Conservation (phyloP, 2,329 filamentous ascomycete genomes). For the Mollisia scopiformis region DNA sequence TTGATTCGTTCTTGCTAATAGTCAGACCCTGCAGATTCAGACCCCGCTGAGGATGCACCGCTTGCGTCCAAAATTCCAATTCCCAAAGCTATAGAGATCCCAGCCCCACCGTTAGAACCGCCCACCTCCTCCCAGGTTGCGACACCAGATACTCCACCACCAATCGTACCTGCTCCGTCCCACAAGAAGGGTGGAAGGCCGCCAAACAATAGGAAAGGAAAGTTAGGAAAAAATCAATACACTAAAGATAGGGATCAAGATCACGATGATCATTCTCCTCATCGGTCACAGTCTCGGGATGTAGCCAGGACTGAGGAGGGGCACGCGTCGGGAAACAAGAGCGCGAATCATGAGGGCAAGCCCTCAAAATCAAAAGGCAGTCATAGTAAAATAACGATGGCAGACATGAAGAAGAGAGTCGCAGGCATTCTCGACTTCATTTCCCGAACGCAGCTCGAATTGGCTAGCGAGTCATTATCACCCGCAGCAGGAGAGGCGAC, state of each 20-base stretch:
- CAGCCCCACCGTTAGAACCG: constrained; percentile 40
- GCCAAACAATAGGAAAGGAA: constrained; percentile 67
- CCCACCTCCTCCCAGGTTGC: constrained; percentile 49
- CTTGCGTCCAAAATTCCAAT: constrained; percentile 45
- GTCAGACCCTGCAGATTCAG: constrained; percentile 60
- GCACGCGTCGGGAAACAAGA: constrained; percentile 44
- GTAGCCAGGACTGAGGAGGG: constrained; percentile 46
- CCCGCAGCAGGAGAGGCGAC: constrained; percentile 43
- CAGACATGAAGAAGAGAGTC: constrained; percentile 84
- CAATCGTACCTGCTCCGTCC: constrained; percentile 45
- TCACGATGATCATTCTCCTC: constrained; percentile 55
- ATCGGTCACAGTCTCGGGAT: constrained; percentile 53
- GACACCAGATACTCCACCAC: constrained; percentile 51
- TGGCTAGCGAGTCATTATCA: constrained; percentile 65
- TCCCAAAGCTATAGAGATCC: constrained; percentile 35
- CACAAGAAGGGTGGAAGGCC: constrained; percentile 67
- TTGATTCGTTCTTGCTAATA: constrained; percentile 40
- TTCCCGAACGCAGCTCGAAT: constrained; percentile 82
- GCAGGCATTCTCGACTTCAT: constrained; percentile 89
- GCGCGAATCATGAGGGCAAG: constrained; percentile 40
- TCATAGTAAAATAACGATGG: constrained; percentile 73
- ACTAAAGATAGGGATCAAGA: constrained; percentile 72
- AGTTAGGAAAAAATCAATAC: constrained; percentile 78
- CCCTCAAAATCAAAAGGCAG: constrained; percentile 37
- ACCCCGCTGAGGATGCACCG: constrained; percentile 70